Conservation (phyloP, 768 basidiomycete genomes). For the Leccinum arenicola region DNA sequence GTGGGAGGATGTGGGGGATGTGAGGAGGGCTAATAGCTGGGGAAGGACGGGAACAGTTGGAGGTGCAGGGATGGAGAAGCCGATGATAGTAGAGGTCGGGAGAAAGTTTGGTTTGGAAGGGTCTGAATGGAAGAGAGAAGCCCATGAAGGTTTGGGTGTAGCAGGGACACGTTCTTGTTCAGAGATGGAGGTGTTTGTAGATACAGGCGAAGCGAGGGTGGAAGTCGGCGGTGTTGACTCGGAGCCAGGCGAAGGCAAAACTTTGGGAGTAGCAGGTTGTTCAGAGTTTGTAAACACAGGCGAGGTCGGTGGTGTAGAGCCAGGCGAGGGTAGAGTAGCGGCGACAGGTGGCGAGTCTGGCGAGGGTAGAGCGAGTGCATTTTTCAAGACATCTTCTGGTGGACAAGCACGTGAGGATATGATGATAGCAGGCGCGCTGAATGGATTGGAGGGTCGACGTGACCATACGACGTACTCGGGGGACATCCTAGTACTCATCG, state of each 20-base stretch:
- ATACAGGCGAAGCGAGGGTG: constrained; percentile 54
- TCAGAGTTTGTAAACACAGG: no score
- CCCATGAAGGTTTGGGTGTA: constrained; percentile 66
- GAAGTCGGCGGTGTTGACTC: constrained; percentile 38
- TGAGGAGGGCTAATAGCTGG: constrained; percentile 56
- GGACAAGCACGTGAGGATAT: constrained; percentile 65
- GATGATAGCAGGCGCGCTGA: constrained; percentile 65
- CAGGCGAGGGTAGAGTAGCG: no score
- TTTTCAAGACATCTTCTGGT: constrained; percentile 53
- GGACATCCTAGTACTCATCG: neutral
- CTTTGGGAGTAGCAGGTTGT: no score
- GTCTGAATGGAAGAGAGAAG: constrained; percentile 60
- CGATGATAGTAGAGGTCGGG: constrained; percentile 69
- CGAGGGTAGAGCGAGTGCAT: constrained; percentile 51
- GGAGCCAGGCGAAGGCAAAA: no score
- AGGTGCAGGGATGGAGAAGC: constrained; percentile 67
- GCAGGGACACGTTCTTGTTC: constrained; percentile 11
- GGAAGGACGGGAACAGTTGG: constrained; percentile 32
- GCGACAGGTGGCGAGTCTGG: constrained; percentile 34
- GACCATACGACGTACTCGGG: constrained; percentile 68
- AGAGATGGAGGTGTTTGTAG: constrained; percentile 57
- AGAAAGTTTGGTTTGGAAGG: constrained; percentile 46
- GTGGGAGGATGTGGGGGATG: constrained; percentile 32
- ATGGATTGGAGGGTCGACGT: constrained; percentile 62
- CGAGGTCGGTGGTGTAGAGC: no score